Evolutionary conservation across 1,139 yeast genomes (phyloP), one percentile per base, ranked within the genome.

Genomic region (Kodamaea arcana): DNA sequence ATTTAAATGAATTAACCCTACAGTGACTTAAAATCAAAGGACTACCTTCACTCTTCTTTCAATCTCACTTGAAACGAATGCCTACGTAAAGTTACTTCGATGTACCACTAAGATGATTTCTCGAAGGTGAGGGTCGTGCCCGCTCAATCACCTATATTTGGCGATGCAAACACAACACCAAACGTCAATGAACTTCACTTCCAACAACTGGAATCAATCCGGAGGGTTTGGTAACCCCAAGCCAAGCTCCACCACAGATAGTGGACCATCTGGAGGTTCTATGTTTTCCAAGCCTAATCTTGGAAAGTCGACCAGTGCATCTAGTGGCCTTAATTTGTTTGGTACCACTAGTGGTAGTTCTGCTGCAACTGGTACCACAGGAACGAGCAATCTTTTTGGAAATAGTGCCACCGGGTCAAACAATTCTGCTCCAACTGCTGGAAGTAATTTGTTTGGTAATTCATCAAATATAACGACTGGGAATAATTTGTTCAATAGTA

Each of bases 191-290:
- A 27, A 12, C 13, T 29, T 22, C 13, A 14, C 38, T 12, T 39
- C 41, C 42, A 51, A 46, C 39, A 52, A 44, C 33, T 54, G 60
- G 61, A 51, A 49, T 24, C 43, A 56, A 14, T 48, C 61, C 3
- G 43, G 52, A 8, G 60, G 60, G 4, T 56, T 58, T 40, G 60
- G 50, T 7, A 39, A 51, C 31, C 39, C 48, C 20, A 42, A 49
- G 27, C 12, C 17, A 12, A 44, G 40, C 13, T 31, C 42, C 22
- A 29, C 34, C 29, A 21, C 34, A 12, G 32, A 27, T 8, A 13
- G 29, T 15, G 43, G 43, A 5, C 37, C 42, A 14, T 20, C 41
- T 3, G 36, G 43, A 6, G 37, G 41, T 22, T 32, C 46, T 14
- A 40, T 56, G 23, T 54, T 60, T 46, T 62, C 61, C 12, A 47